Evolutionary conservation across 257 asterid genomes (phyloP).

Genomic region (Ligustrum vulgare): DNA sequence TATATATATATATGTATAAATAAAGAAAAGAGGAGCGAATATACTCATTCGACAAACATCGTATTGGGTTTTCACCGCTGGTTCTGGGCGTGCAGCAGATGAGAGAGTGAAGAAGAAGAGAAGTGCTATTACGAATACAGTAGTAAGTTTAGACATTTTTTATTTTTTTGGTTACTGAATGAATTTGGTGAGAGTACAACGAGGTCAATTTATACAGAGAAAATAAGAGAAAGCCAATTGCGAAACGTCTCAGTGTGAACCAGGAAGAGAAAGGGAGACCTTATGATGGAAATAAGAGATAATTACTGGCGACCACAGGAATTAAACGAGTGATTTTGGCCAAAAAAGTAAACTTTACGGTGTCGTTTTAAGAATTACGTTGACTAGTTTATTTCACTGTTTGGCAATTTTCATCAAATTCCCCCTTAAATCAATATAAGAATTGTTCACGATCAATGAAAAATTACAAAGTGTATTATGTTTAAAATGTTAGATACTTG

Average conservation of each 20-base stretch:
- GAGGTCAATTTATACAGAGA: slow-evolving; percentile 33
- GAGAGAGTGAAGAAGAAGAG: slow-evolving; percentile 45
- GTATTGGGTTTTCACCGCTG: slow-evolving; percentile 19
- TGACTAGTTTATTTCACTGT: too few species aligned
- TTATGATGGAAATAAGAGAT: slow-evolving; percentile 15
- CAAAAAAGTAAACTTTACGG: not conserved
- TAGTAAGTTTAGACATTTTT: slow-evolving; percentile 47
- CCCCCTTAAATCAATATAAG: too few species aligned
- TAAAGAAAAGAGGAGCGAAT: not conserved
- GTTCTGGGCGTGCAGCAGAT: slow-evolving; percentile 47
- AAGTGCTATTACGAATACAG: slow-evolving; percentile 38
- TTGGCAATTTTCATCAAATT: too few species aligned
- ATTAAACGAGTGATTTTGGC: not conserved
- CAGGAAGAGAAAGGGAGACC: slow-evolving; percentile 19
- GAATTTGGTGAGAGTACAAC: not conserved
- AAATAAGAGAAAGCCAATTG: slow-evolving; percentile 13
- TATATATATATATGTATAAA: too few species aligned
- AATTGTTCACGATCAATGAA: too few species aligned
- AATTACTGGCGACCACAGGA: slow-evolving; percentile 29
- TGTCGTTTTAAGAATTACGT: slow-evolving; percentile 21
- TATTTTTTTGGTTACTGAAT: not conserved
- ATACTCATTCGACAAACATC: slow-evolving; percentile 7
- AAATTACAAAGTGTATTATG: too few species aligned
- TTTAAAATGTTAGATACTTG: too few species aligned
- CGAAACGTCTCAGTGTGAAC: slow-evolving; percentile 34